Evolutionary conservation across 805 yeast genomes (phyloP).

Genomic region (Debaryomyces prosopidis): DNA sequence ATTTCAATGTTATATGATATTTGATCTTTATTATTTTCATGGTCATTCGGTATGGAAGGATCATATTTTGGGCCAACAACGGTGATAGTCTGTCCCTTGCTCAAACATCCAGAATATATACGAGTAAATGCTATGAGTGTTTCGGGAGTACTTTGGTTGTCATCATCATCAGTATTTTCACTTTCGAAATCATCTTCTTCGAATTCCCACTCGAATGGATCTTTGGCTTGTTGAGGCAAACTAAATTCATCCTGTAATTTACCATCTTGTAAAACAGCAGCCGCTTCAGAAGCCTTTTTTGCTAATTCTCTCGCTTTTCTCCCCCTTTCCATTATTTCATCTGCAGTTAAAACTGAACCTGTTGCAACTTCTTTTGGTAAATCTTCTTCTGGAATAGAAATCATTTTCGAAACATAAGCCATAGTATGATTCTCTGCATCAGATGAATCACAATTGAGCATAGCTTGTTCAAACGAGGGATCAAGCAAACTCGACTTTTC

Average conservation of each 20-base stretch:
- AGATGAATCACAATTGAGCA: conserved; percentile 64
- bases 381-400: conserved; percentile 81
- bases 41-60: conserved; percentile 46
- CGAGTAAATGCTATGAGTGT: conserved; percentile 86
- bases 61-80: conserved; percentile 87
- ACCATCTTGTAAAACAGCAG: conserved; percentile 25
- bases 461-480: conserved; percentile 48
- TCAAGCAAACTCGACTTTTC: conserved; percentile 44
- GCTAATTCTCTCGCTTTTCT: conserved; percentile 68
- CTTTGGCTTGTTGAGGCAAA: conserved; percentile 25
- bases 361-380: conserved; percentile 58
- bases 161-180: conserved; percentile 47
- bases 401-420: conserved; percentile 86
- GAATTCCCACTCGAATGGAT: conserved; percentile 44
- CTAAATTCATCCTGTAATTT: conserved; percentile 22
- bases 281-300: conserved; percentile 61
- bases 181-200: conserved; percentile 47
- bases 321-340: conserved; percentile 63
- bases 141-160: conserved; percentile 51
- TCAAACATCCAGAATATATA: conserved; percentile 80
- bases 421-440: conserved; percentile 52
- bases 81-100: conserved; percentile 70
- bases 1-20: conserved; percentile 59
- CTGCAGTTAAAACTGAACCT: conserved; percentile 41
- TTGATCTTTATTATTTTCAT: conserved; percentile 46